These are phyloP conservation scores for Acanthamoeba healyi DNA, from an alignment of 208 protist species.

Conservation along the genomic window DNA sequence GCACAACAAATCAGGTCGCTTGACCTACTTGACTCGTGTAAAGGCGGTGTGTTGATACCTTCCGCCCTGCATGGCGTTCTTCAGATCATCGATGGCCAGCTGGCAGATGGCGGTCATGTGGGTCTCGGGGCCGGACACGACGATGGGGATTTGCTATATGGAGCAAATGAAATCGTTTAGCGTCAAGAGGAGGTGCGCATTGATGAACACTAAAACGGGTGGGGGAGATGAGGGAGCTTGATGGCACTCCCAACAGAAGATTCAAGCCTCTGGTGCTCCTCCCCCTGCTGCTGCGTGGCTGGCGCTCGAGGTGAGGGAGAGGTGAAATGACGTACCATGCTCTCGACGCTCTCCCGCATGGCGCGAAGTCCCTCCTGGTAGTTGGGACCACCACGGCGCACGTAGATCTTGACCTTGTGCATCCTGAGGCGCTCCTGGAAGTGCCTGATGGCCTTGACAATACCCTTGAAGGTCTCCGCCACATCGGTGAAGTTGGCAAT, in stretches of 20 bases:
- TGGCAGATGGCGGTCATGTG: conserved; percentile 92
- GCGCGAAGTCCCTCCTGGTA: conserved; percentile 92
- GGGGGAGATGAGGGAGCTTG: background rate
- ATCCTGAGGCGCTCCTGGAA: conserved; percentile 82
- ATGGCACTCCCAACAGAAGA: conserved; percentile 58
- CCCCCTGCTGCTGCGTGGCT: background rate
- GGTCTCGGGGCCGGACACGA: conserved; percentile 93
- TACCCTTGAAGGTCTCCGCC: conserved; percentile 92
- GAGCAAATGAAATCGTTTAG: background rate
- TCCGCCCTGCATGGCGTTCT: background rate
- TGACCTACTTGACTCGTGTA: too few relatives aligned
- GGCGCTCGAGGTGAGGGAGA: background rate
- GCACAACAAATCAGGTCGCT: background rate
- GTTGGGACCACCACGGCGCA: conserved; percentile 93
- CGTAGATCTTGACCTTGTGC: conserved; percentile 88
- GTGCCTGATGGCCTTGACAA: conserved; percentile 89
- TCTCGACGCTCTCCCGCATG: conserved; percentile 87
- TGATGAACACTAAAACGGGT: too few relatives aligned
- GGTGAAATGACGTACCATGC: conserved; percentile 53
- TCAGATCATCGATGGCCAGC: conserved; percentile 84
- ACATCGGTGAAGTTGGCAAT: conserved; percentile 95
- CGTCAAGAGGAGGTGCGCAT: too few relatives aligned
- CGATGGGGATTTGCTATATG: conserved; percentile 85
- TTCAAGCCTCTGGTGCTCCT: conserved; percentile 20
- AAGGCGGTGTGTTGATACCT: too few relatives aligned